phyloP scores from a whole-genome alignment of 176 grass and related monocot genomes.

The Oryza officinalis region DNA sequence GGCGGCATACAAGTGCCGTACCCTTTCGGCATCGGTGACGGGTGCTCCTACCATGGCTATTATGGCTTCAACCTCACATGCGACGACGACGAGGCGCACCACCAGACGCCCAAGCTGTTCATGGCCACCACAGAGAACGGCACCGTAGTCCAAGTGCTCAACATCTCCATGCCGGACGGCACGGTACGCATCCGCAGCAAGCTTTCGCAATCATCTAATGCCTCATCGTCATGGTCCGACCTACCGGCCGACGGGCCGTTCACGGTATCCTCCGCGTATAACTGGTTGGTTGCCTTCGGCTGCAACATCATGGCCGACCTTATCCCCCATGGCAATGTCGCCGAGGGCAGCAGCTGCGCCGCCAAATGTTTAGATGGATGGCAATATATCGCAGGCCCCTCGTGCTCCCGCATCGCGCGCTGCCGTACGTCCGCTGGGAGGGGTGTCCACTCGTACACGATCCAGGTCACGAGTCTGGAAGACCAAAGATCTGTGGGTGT shows the following conservation, averaged over 20 bases:
- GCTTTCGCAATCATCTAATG: too few relatives aligned
- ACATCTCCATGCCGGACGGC: conserved; percentile 24
- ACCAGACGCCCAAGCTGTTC: neutral
- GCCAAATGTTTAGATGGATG: too few relatives aligned
- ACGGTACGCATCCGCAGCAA: conserved; percentile 2
- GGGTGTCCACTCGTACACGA: too few relatives aligned
- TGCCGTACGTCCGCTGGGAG: conserved; percentile 17
- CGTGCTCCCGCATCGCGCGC: conserved; percentile 19
- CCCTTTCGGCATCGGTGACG: conserved; percentile 8
- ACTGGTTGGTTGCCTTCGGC: neutral
- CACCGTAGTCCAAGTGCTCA: neutral
- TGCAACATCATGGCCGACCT: conserved; percentile 6
- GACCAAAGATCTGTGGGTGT: too few relatives aligned
- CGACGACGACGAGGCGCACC: neutral
- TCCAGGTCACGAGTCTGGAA: too few relatives aligned
- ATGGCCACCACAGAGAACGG: neutral
- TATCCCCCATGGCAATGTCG: too few relatives aligned
- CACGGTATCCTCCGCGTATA: too few relatives aligned
- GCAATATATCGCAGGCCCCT: too few relatives aligned
- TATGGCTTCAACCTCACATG: conserved; percentile 32
- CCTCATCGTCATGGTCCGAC: too few relatives aligned
- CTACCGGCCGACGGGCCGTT: too few relatives aligned
- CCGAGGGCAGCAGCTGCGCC: too few relatives aligned
- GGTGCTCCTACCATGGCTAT: conserved; percentile 4
- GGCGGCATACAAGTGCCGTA: neutral